Base-by-base conservation (phyloP, 306 rosid genomes). In the Mimosa pudica region DNA sequence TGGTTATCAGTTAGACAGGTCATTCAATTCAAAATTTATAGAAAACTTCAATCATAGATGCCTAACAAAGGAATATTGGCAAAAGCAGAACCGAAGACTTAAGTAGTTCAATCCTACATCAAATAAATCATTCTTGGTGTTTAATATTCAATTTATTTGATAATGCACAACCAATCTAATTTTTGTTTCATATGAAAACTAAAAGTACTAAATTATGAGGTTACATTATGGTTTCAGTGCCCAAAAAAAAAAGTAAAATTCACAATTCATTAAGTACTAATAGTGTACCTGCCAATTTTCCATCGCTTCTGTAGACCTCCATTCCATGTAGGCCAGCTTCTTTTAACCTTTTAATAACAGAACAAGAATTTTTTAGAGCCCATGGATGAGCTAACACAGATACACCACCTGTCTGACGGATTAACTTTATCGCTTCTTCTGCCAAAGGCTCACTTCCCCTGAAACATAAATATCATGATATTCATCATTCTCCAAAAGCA, bases 371-470 rank as follows among this genome's bases (percentile, higher is more conserved):
- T 85, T 92, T 95, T 72, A 95, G 71, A 5, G 97, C 97, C 98
- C 98, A 95, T 18, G 98, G 98, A 86, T 95, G 98, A 92, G 98
- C 98, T 64, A 95, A 86, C 16, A 92, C 98, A 20, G 98, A 88
- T 54, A 95, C 88, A 42, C 98, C 98, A 12, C 97, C 97, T 0
- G 98, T 95, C 62, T 90, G 79, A 17, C 88, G 74, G 71, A 95
- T 95, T 88, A 95, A 63, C 82, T 82, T 80, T 74, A 92, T 82
- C n/a, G 98, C 97, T 77, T 91, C 95, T 76, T 91, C 98, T 5
- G 84, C 90, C 6, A 76, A 77, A 51, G 98, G 98, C 84, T 95
- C 98, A 75, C 94, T 91, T 77, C 98, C 98, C 88, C 98, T 94
- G 97, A 75, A 87, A 65, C 72, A 78, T 36, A 84, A 30, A 17